Conservation (phyloP, 2,329 filamentous ascomycete genomes). For the Fusarium tjaetaba region DNA sequence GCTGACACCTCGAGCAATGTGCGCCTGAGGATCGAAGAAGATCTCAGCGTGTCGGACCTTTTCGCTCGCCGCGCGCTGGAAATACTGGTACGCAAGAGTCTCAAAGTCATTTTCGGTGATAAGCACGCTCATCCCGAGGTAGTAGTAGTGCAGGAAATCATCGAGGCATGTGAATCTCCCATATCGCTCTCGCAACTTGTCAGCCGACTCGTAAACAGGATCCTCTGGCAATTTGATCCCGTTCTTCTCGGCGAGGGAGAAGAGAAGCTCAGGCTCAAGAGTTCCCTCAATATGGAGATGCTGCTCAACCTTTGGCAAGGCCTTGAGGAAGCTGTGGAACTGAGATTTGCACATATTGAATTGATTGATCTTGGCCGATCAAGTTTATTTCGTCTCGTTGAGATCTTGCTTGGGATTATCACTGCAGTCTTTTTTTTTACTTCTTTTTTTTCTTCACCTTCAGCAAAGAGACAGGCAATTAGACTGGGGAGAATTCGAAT, state of each 20-base stretch:
- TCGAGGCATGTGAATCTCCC: constrained; percentile 74
- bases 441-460: not conserved
- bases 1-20: constrained; percentile 69
- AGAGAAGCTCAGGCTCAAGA: constrained; percentile 75
- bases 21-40: constrained; percentile 85
- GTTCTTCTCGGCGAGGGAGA: constrained; percentile 74
- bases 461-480: not conserved
- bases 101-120: constrained; percentile 75
- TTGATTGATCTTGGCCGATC: not conserved
- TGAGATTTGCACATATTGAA: constrained; percentile 61
- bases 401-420: not conserved
- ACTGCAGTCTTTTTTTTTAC: not conserved
- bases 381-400: not conserved
- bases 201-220: constrained; percentile 69
- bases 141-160: constrained; percentile 83
- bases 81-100: constrained; percentile 77
- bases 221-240: constrained; percentile 70
- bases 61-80: constrained; percentile 69
- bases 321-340: constrained; percentile 66
- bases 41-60: constrained; percentile 78
- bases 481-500: not conserved
- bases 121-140: constrained; percentile 77
- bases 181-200: constrained; percentile 71
- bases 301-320: constrained; percentile 83
- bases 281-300: constrained; percentile 84